A percentile compares a stretch with the other conserved stretches of the same genome.
phyloP scores from a whole-genome alignment of 495 filamentous ascomycete genomes.

The Neurospora sp. region DNA sequence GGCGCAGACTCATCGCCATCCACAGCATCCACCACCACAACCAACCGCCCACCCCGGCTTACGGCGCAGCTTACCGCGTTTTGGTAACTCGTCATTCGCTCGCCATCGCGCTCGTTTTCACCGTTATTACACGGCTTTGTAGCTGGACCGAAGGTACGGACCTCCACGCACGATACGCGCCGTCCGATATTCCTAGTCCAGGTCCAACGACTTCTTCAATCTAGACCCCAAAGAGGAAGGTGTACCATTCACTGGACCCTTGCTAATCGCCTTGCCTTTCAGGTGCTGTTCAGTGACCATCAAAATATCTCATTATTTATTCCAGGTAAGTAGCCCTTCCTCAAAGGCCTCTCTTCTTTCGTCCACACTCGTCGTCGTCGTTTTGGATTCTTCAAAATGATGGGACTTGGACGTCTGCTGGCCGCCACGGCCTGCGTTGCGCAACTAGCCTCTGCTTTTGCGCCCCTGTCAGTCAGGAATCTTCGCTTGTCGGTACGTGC shows the following conservation, averaged over 20 bases:
- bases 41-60: background rate
- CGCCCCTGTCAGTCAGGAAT: conserved; percentile 8
- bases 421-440: conserved; percentile 3
- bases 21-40: background rate
- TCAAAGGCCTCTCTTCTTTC: background rate
- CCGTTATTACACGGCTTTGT: background rate
- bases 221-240: background rate
- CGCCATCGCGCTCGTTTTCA: background rate
- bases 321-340: background rate
- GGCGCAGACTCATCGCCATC: background rate
- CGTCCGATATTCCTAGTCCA: background rate
- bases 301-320: background rate
- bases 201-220: background rate
- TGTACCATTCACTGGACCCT: background rate
- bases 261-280: background rate
- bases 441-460: conserved; percentile 4
- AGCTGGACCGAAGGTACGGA: too few relatives aligned
- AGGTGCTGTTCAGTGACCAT: background rate
- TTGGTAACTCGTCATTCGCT: background rate
- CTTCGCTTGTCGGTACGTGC: conserved; percentile 9
- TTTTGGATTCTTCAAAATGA: conserved; percentile 1
- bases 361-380: background rate
- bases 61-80: background rate
- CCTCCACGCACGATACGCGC: background rate
- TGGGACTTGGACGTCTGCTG: conserved; percentile 5